phyloP scores from a whole-genome alignment of 2,329 filamentous ascomycete genomes.

The Botrytis paeoniae region DNA sequence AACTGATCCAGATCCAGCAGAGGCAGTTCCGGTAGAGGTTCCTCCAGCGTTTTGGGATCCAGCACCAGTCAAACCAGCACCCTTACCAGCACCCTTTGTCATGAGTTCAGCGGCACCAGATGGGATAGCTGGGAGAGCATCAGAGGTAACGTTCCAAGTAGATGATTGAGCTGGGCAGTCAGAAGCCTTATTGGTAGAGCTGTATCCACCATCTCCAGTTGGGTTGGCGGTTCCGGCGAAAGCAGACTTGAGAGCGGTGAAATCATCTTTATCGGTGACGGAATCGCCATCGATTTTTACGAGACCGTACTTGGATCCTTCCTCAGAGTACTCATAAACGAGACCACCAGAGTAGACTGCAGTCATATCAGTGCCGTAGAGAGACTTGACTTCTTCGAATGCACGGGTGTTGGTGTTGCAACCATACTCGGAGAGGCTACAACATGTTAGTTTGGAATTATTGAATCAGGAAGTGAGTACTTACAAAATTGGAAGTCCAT shows the following conservation, averaged over 20 bases:
- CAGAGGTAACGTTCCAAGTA: slow-evolving; percentile 48
- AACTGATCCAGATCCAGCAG: slow-evolving; percentile 31
- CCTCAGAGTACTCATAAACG: slow-evolving; percentile 89
- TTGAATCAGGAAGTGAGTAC: slow-evolving; percentile 2
- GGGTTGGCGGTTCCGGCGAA: slow-evolving; percentile 45
- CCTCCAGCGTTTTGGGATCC: slow-evolving; percentile 35
- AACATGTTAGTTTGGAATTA: slow-evolving; percentile 17
- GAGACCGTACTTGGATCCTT: slow-evolving; percentile 70
- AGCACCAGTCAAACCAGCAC: slow-evolving; percentile 41
- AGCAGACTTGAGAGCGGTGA: slow-evolving; percentile 46
- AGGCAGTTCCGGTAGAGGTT: slow-evolving; percentile 33
- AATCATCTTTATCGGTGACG: slow-evolving; percentile 46
- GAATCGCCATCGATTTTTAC: slow-evolving; percentile 34
- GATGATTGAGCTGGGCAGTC: slow-evolving; percentile 45
- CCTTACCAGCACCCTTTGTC: slow-evolving; percentile 46
- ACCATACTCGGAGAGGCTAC: slow-evolving; percentile 77
- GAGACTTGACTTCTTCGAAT: slow-evolving; percentile 73
- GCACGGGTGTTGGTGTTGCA: slow-evolving; percentile 78
- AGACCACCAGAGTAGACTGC: slow-evolving; percentile 90
- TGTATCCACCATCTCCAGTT: slow-evolving; percentile 52
- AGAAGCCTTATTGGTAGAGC: slow-evolving; percentile 38
- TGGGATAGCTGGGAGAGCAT: slow-evolving; percentile 49
- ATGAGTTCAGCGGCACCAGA: slow-evolving; percentile 44
- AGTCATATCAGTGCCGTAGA: slow-evolving; percentile 84
- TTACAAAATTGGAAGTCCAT: slow-evolving; percentile 59